Base-by-base conservation (phyloP, 768 basidiomycete genomes). In the Boletus reticulatus region DNA sequence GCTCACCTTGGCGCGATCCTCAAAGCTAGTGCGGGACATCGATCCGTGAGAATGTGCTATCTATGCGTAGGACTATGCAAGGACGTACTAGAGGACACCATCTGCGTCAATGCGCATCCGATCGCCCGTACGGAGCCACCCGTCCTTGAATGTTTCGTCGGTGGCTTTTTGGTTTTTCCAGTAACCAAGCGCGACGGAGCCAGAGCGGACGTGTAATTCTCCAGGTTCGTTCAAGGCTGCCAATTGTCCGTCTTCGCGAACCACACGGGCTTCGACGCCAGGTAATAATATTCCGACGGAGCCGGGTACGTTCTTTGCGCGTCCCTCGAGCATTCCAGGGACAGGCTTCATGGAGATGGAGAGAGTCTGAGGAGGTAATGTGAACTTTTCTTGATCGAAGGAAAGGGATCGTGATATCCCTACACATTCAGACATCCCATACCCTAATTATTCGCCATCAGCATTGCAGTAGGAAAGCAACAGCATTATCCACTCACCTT, bases 111-210 rank as follows among this genome's bases (percentile, higher is more conserved):
- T 80, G 38, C 78, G 72, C 64, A 91, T 87, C 50, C 78, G 74
- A 67, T 93, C 90, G 4, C 91, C 91, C 0, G 88, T 92, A 50
- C 74, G 76, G 24, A 93, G 61, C 91, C 91, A 93, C 19, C 89
- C 88, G 43, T 81, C 76, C 13, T 52, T 60, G 63, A 92, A 92
- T 1, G 88, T 85, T 61, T 83, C 82, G 48, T 73, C 72, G 24
- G 82, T 89, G 0, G 88, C 85, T 56, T 80, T 76, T 48, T 82
- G 79, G 64, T 92, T 87, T 43, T 84, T 81, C 82, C 82, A 86
- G 67, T 92, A 93, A 0, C 90, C 90, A 0, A 82, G 64, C 0
- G 82, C 80, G 29, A 89, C 67, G 57, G 82, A 86, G 0, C 55
- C 65, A 16, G 85, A 79, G 37, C 74, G 76, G 10, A 91, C 62